These are phyloP conservation scores for Epipyxis sp. DNA, from an alignment of 108 stramenopile species.

Conservation along the genomic window DNA sequence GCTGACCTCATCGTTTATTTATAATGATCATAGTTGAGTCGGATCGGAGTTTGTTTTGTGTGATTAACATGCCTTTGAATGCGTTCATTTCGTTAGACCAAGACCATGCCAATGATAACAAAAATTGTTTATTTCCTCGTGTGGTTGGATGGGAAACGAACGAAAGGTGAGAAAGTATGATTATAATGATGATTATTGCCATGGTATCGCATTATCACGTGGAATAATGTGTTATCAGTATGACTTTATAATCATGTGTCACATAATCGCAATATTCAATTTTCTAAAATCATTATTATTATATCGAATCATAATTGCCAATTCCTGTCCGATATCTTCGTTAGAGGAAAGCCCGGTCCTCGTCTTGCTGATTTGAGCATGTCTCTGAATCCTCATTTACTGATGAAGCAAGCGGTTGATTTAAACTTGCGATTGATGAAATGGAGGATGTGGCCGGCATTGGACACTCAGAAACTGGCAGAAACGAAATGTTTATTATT, in stretches of 20 bases:
- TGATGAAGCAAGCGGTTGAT: slow-evolving; percentile 78
- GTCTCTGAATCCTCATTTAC: slow-evolving; percentile 42
- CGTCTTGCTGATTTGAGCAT: slow-evolving; percentile 49
- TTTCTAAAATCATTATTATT: no score
- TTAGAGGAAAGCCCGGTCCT: slow-evolving; percentile 56
- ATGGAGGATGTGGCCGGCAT: slow-evolving; percentile 85
- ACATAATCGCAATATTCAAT: no score
- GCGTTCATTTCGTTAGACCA: neutral
- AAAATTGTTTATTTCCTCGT: neutral
- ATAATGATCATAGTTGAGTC: no score
- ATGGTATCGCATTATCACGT: no score
- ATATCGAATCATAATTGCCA: no score
- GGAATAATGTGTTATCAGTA: no score
- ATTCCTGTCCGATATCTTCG: no score
- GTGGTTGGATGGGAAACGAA: slow-evolving; percentile 56
- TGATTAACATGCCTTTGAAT: neutral
- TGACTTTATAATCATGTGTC: neutral
- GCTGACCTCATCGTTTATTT: neutral
- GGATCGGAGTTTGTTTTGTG: neutral
- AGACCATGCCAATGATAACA: neutral
- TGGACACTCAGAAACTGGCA: slow-evolving; percentile 74
- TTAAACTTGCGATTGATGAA: slow-evolving; percentile 96
- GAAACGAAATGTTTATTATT: slow-evolving; percentile 75
- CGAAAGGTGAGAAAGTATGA: no score
- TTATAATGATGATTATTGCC: no score